Conservation (phyloP, 495 filamentous ascomycete species). For the Penicillium lagena region DNA sequence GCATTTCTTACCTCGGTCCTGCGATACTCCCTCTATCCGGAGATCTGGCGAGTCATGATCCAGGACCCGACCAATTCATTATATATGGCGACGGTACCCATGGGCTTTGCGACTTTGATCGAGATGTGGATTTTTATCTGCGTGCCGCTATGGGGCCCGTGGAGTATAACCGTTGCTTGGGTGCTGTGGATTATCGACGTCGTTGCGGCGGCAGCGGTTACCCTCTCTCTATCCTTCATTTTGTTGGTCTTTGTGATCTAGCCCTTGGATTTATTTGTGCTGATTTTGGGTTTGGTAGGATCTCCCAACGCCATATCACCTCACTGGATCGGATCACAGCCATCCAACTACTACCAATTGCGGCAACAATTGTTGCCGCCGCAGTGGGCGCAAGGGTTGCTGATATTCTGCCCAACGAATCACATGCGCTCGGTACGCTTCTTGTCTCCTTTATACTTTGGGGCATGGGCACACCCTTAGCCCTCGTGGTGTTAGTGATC, state of each 20-base stretch:
- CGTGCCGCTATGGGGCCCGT: conserved; percentile 36
- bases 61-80: conserved; percentile 38
- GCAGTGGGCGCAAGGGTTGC: conserved; percentile 36
- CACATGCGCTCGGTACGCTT: conserved; percentile 31
- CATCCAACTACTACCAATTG: conserved; percentile 40
- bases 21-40: conserved; percentile 40
- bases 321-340: conserved; percentile 38
- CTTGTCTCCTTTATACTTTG: conserved; percentile 38
- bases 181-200: conserved; percentile 42
- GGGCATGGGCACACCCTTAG: conserved; percentile 38
- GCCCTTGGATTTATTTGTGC: no score
- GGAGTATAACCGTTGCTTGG: conserved; percentile 30
- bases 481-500: conserved; percentile 35
- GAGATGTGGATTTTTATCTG: conserved; percentile 41
- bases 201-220: conserved; percentile 27
- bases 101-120: conserved; percentile 46
- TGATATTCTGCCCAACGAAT: conserved; percentile 13
- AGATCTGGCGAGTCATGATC: conserved; percentile 40
- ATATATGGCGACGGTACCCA: conserved; percentile 42
- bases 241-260: conserved; percentile 18
- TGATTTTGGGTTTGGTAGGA: conserved; percentile 6
- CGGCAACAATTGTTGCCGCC: conserved; percentile 39
- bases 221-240: conserved; percentile 34
- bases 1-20: conserved; percentile 32
- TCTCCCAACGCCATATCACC: conserved; percentile 32